These are phyloP conservation scores for Diplodia mutila DNA, from an alignment of 2,329 filamentous ascomycete genomes.

Conservation along the genomic window DNA sequence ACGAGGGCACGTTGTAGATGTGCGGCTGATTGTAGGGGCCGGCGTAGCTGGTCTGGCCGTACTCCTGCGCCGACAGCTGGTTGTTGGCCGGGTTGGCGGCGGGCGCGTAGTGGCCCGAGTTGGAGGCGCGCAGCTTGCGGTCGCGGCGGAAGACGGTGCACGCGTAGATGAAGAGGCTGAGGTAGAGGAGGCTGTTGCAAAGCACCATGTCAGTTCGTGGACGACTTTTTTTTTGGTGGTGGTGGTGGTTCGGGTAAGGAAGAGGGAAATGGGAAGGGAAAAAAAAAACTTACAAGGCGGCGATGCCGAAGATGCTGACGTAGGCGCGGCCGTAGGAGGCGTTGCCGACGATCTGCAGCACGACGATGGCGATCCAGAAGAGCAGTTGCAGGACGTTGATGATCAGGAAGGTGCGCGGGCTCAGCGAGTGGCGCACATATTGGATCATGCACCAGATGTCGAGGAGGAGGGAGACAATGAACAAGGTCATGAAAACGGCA, in stretches of 20 bases:
- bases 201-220: not conserved
- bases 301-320: slow-evolving; percentile 36
- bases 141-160: slow-evolving; percentile 8
- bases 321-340: slow-evolving; percentile 28
- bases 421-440: slow-evolving; percentile 39
- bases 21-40: not conserved
- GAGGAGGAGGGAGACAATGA: slow-evolving; percentile 39
- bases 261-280: not conserved
- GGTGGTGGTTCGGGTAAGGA: too few relatives aligned
- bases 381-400: slow-evolving; percentile 42
- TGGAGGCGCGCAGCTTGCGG: not conserved
- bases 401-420: slow-evolving; percentile 40
- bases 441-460: slow-evolving; percentile 41
- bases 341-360: slow-evolving; percentile 39
- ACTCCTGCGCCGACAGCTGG: slow-evolving; percentile 1
- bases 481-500: slow-evolving; percentile 39
- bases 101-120: not conserved
- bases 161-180: slow-evolving; percentile 24
- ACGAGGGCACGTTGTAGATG: not conserved
- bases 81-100: slow-evolving; percentile 3
- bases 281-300: slow-evolving; percentile 39
- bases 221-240: not conserved
- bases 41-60: not conserved
- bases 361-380: slow-evolving; percentile 40
- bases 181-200: slow-evolving; percentile 10